These are phyloP conservation scores for Yamadazyma phyllophila DNA, from an alignment of 805 yeast species.

Conservation along the genomic window DNA sequence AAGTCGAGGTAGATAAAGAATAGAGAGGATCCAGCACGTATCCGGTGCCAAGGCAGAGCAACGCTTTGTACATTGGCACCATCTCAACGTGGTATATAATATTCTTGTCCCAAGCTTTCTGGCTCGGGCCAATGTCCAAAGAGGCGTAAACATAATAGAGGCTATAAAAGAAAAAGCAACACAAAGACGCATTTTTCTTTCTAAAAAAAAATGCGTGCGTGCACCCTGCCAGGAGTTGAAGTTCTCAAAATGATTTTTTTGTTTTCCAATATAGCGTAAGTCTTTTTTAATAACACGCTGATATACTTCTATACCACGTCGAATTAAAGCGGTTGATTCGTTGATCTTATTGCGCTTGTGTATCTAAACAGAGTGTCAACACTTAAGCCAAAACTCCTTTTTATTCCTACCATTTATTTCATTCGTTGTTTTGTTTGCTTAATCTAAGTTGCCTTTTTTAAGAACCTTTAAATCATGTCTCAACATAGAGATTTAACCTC, in stretches of 20 bases:
- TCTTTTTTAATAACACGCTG: constrained; percentile 4
- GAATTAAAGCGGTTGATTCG: neutral
- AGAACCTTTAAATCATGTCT: constrained; percentile 11
- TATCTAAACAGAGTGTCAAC: neutral
- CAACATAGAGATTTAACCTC: constrained; percentile 32
- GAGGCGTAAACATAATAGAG: constrained; percentile 11
- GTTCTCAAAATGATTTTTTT: constrained; percentile 2
- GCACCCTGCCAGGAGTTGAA: neutral
- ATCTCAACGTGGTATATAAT: constrained; percentile 1
- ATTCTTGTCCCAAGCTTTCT: neutral
- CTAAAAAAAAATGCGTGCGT: constrained; percentile 4
- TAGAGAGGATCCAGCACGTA: neutral
- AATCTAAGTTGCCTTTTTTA: constrained; percentile 1
- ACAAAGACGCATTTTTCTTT: constrained; percentile 7
- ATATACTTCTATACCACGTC: neutral
- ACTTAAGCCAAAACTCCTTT: neutral
- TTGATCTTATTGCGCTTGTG: neutral
- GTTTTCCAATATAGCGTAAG: constrained; percentile 4
- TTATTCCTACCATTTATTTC: neutral
- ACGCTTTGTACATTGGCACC: neutral
- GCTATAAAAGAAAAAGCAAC: constrained; percentile 8
- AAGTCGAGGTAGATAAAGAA: neutral
- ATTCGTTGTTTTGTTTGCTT: neutral
- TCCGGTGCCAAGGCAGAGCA: neutral
- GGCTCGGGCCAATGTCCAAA: neutral